Conservation (phyloP, 1,284 basidiomycete genomes). For the Trametes pubescens region DNA sequence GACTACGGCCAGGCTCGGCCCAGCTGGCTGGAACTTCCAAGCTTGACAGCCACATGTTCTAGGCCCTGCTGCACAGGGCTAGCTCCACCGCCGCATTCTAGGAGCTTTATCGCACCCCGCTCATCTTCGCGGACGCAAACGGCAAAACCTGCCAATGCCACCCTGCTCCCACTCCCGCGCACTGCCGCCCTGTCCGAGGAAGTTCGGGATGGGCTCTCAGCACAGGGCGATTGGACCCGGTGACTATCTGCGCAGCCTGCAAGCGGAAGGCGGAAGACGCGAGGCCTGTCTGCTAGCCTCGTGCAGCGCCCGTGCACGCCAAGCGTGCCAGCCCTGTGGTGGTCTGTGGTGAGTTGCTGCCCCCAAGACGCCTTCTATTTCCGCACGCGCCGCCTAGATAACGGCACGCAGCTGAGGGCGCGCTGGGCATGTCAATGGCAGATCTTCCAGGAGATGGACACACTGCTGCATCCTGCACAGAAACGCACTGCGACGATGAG, state of each 20-base stretch:
- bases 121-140: constrained; percentile 15
- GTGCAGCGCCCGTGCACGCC: constrained; percentile 7
- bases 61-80: constrained; percentile 8
- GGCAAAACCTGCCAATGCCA: constrained; percentile 14
- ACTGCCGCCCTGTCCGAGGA: not conserved
- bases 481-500: constrained; percentile 2
- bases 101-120: constrained; percentile 2
- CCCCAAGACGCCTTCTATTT: constrained; percentile 3
- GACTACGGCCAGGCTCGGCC: not conserved
- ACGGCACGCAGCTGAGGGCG: not conserved
- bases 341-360: constrained; percentile 12
- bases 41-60: constrained; percentile 6
- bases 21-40: not conserved
- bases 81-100: constrained; percentile 13
- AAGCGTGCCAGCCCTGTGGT: constrained; percentile 9
- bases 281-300: constrained; percentile 22
- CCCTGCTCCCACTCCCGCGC: not conserved
- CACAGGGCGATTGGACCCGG: constrained; percentile 7
- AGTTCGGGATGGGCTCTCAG: constrained; percentile 1
- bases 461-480: not conserved
- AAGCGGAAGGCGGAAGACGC: not conserved
- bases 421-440: not conserved
- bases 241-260: constrained; percentile 8
- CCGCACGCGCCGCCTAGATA: not conserved
- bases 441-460: not conserved